Base-by-base conservation (phyloP, 495 filamentous ascomycete genomes). In the Hypoxylon subgilvum region DNA sequence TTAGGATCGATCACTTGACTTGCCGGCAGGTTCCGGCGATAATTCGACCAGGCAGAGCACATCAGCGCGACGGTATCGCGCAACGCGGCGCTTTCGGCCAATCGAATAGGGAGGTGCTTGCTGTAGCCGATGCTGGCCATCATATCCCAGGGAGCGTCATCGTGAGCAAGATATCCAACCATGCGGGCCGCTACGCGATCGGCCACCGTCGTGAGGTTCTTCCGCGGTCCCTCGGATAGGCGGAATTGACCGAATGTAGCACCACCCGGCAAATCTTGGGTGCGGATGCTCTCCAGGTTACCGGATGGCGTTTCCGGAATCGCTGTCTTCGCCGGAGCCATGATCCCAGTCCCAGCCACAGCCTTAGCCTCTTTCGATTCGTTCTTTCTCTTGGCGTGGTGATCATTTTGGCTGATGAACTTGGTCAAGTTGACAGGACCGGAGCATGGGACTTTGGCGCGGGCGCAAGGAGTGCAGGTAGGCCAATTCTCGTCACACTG, bases 401-500 rank as follows among this genome's bases (percentile, higher is more conserved):
- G 36, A 19, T 22, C 32, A 17, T 45, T 56, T 14, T 57, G 19
- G n/a, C n/a, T n/a, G 52, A 63, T 40, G 30, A 63, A 63, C 9
- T 52, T 63, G 42, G 47, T 57, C 31, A 53, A 14, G 36, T 32
- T 52, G 1, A 45, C 36, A 16, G 52, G 52, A 2, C 60, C 60
- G 13, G 52, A 57, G 12, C 60, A 63, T 1, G 23, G 6, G 6
- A 48, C 41, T 13, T 51, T 46, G 7, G 59, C 59, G 22, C 48
- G 47, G 6, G 49, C 1, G 27, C 60, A 63, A 14, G 60, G 60
- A 2, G 60, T 57, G 38, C 52, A 63, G 23, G 41, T 57, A 6
- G 60, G 60, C 60, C 60, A 63, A 6, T 41, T 63, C 36, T 63
- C 60, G 23, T 63, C 60, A 17, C 60, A 63, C 60, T 62, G 22